Evolutionary conservation across 805 yeast genomes (phyloP).

Genomic region (Millerago galiae): DNA sequence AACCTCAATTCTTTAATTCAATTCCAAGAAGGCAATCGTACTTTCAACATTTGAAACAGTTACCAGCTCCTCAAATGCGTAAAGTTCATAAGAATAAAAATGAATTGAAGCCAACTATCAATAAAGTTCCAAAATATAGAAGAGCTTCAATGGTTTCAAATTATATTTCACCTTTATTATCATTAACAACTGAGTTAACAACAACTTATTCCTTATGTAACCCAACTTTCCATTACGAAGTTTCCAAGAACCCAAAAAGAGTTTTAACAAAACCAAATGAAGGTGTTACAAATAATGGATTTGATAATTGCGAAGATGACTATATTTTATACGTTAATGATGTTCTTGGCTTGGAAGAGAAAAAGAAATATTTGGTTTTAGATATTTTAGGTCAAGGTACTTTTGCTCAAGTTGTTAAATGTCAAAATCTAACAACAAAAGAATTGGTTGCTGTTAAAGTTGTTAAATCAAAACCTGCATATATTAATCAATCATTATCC

Average conservation of each 20-base stretch:
- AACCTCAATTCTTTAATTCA: conserved; percentile 7
- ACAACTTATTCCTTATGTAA: conserved; percentile 82
- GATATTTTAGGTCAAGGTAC: conserved; percentile 95
- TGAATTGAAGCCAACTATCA: conserved; percentile 58
- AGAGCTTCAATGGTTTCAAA: conserved; percentile 59
- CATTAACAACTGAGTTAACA: conserved; percentile 69
- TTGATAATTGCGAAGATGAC: conserved; percentile 83
- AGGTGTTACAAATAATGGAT: conserved; percentile 73
- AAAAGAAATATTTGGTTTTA: conserved; percentile 78
- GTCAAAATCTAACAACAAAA: conserved; percentile 61
- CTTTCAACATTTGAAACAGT: conserved; percentile 26
- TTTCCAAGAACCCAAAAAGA: conserved; percentile 82
- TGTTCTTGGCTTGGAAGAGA: conserved; percentile 79
- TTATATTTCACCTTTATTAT: conserved; percentile 72
- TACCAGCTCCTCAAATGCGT: conserved; percentile 43
- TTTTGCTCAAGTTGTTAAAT: conserved; percentile 96
- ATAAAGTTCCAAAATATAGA: conserved; percentile 62
- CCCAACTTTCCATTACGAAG: conserved; percentile 75
- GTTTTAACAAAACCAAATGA: conserved; percentile 91
- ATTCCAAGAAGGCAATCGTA: conserved; percentile 20
- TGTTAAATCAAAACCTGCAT: conserved; percentile 86
- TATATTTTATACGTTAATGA: conserved; percentile 93
- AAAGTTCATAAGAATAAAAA: conserved; percentile 31
- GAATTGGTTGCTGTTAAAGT: conserved; percentile 93
- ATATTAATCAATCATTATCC: conserved; percentile 82